Evolutionary conservation across 2,329 filamentous ascomycete genomes (phyloP), one percentile per base, ranked within the genome.

Genomic region (Emericellopsis cladophorae): DNA sequence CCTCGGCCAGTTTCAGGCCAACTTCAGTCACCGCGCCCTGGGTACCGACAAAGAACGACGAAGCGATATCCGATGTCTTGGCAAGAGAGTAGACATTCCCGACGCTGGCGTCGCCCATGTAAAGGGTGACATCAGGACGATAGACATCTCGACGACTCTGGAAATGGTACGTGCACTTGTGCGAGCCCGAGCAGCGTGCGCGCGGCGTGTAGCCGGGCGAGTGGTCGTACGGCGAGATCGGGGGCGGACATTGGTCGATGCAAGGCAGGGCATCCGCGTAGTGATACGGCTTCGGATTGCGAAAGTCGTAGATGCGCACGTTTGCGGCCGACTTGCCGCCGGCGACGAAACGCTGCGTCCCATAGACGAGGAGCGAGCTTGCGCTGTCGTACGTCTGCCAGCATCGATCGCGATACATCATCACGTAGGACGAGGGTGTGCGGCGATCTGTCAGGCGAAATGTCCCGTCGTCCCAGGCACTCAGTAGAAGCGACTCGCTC

Each of bases 221-320:
- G 29, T 57, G 47, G 26, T 67, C 48, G 44, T 57, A 52, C 14
- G 48, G 53, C 1, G 62, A 60, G 11, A n/a, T 47, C 26, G 58
- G 64, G 44, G 50, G 58, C 0, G 70, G 68, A 6, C 42, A 43
- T 4, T 51, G 45, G 7, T 40, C 44, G 6, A 61, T 58, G 49
- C 72, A 76, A 0, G 68, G 59, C 10, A 74, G 56, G 5, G 60
- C 65, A 4, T 62, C 56, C 3, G 67, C 68, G 54, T 75, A 65
- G 41, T 65, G 54, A 46, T 76, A 76, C 3, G 55, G 46, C 45
- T 59, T 67, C 0, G 64, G 53, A 56, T 66, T 69, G 10, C 72
- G 69, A 41, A 72, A 71, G 57, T 76, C 72, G 44, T 75, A 76
- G 26, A 74, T 52, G 40, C 70, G 67, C 41, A 76, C 45, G 9